These are phyloP conservation scores for Phaseolus coccineus DNA, from an alignment of 331 rosid species.

Conservation along the genomic window DNA sequence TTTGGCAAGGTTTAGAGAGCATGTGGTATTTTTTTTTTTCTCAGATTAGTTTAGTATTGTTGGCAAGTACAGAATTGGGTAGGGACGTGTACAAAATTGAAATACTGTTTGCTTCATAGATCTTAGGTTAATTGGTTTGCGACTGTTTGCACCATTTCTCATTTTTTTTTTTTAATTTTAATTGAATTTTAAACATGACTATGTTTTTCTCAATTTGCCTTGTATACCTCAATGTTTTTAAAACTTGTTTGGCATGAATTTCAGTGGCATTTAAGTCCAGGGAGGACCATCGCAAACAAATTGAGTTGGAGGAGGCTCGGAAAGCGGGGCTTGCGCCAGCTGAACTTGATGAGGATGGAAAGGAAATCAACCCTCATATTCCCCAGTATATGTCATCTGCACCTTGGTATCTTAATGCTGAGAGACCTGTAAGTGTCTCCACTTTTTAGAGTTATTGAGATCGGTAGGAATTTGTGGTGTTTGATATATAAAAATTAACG, in stretches of 20 bases:
- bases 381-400: slow-evolving; percentile 61
- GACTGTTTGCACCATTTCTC: neutral
- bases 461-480: neutral
- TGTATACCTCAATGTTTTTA: neutral
- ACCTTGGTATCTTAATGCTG: slow-evolving; percentile 56
- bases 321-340: slow-evolving; percentile 68
- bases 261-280: slow-evolving; percentile 16
- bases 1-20: too few relatives aligned
- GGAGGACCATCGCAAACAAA: slow-evolving; percentile 55
- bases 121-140: slow-evolving; percentile 10
- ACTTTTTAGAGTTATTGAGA: neutral
- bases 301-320: slow-evolving; percentile 60
- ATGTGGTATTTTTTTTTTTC: neutral
- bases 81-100: too few relatives aligned
- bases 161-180: neutral
- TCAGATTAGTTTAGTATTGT: neutral
- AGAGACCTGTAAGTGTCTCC: slow-evolving; percentile 46
- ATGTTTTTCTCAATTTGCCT: neutral
- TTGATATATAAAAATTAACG: neutral
- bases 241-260: neutral
- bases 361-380: slow-evolving; percentile 56
- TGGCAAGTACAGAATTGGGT: too few relatives aligned
- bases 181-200: neutral
- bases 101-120: too few relatives aligned
- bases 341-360: slow-evolving; percentile 51